Base-by-base conservation (phyloP, 345 rosid species). In the Eucalyptus cloeziana region DNA sequence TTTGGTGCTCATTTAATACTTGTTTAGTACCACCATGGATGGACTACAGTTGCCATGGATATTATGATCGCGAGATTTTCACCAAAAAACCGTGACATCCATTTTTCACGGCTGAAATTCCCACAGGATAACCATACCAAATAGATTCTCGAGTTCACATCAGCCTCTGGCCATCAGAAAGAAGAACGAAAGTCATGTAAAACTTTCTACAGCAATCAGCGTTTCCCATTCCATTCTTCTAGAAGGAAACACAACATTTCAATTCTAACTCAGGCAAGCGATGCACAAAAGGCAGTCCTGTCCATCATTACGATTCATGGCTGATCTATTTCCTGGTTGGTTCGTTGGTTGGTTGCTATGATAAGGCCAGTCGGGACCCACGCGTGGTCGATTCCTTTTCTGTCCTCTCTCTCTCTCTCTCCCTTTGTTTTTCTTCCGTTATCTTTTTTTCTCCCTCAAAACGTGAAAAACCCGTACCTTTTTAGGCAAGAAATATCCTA, bases 41-140 rank as follows among this genome's bases (percentile, higher is more conserved):
- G 15, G 67, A 27, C 5, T 60, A 27, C 31, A 25, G 2, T 60
- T 10, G 7, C 15, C 7, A 5, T 10, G 7, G 14, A 25, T 60
- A 27, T 60, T 25, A 25, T 1, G n/a, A 60, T 5, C 1, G 2
- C 0, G 3, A 64, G 0, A 14, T 67, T 17, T 31, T 67, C 3
- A 10, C 21, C 40, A 13, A 67, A 31, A 64, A 30, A 30, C 21
- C 2, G 21, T 10, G 13, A 13, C 10, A 4, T 25, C 40, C 3
- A 1, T 64, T 13, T 27, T 27, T 60, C 8, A n/a, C 10, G 19
- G 76, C 2, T 4, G 10, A n/a, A 64, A 64, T 64, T 64, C 10
- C 4, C 0, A 15, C 5, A 4, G 5, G 10, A 67, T 37, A 16
- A 16, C 7, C 43, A 10, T 15, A n/a, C 10, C 43, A 31, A 17